Percentiles rank a stretch among this genome's conserved stretches.
phyloP scores from a whole-genome alignment of 2,329 filamentous ascomycete species.

The Diaporthe capsici region DNA sequence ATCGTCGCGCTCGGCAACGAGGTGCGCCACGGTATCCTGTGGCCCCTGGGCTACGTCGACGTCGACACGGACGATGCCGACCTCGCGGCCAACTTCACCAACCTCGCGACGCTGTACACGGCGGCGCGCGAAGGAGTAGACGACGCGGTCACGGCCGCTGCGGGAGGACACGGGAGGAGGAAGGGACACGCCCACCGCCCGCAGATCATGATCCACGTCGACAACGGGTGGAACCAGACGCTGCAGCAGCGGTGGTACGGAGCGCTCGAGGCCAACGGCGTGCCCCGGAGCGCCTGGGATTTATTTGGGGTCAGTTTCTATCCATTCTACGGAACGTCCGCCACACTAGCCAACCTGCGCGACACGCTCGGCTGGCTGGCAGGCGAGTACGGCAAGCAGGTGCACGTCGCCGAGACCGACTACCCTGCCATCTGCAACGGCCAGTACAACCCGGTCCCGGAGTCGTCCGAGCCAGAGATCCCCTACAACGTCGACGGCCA shows the following conservation, averaged over 20 bases:
- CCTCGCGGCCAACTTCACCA: constrained; percentile 74
- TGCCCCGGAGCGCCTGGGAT: constrained; percentile 63
- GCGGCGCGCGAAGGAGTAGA: not conserved
- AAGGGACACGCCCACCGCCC: constrained; percentile 52
- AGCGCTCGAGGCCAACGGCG: constrained; percentile 64
- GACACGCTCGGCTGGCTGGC: constrained; percentile 71
- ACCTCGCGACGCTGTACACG: constrained; percentile 59
- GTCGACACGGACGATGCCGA: constrained; percentile 74
- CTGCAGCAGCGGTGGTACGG: constrained; percentile 74
- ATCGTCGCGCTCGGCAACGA: constrained; percentile 83
- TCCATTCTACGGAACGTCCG: constrained; percentile 75
- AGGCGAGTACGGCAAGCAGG: constrained; percentile 72
- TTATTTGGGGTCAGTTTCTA: constrained; percentile 69
- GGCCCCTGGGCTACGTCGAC: constrained; percentile 73
- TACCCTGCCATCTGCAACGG: constrained; percentile 73
- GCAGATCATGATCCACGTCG: constrained; percentile 81
- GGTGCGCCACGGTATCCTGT: constrained; percentile 76
- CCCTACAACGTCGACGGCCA: constrained; percentile 76
- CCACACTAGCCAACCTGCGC: constrained; percentile 71
- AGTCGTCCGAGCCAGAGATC: constrained; percentile 73
- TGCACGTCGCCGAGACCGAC: constrained; percentile 78
- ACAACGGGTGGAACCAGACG: constrained; percentile 80
- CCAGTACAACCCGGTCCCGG: constrained; percentile 60
- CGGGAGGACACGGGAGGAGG: not conserved
- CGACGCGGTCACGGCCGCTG: not conserved